These are phyloP conservation scores for Serendipita sp. DNA, from an alignment of 1,284 basidiomycete species.

Conservation along the genomic window DNA sequence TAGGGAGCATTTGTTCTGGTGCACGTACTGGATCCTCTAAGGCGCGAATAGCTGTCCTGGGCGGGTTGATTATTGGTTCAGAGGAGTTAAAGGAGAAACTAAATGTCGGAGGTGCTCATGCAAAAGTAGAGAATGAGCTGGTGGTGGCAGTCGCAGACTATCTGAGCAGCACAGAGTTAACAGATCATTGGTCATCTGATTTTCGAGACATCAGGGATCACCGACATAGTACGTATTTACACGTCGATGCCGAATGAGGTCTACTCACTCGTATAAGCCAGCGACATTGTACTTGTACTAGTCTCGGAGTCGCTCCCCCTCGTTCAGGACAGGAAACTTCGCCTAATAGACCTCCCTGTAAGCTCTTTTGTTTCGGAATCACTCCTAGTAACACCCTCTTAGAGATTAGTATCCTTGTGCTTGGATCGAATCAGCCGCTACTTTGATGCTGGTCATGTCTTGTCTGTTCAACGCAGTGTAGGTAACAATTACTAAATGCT, in stretches of 20 bases:
- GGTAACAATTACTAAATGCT: too few species aligned
- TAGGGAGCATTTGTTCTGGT: slow-evolving; percentile 41
- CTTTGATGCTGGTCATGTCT: too few species aligned
- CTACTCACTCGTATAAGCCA: slow-evolving; percentile 5
- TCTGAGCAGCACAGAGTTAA: slow-evolving; percentile 25
- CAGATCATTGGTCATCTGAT: slow-evolving; percentile 46
- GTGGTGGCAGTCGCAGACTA: slow-evolving; percentile 56
- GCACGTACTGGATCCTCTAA: slow-evolving; percentile 47
- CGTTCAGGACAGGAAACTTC: slow-evolving; percentile 11
- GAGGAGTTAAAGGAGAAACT: slow-evolving; percentile 33
- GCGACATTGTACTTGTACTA: slow-evolving; percentile 10
- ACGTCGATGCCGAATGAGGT: background rate
- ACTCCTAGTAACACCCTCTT: too few species aligned
- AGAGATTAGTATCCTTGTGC: too few species aligned
- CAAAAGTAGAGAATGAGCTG: slow-evolving; percentile 43
- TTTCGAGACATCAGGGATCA: slow-evolving; percentile 37
- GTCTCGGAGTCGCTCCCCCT: slow-evolving; percentile 10
- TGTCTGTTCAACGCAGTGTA: too few species aligned
- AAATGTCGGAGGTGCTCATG: slow-evolving; percentile 21
- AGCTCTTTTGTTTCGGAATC: background rate
- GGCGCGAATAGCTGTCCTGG: slow-evolving; percentile 41
- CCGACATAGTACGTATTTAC: slow-evolving; percentile 18
- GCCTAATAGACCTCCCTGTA: background rate
- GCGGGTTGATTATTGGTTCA: slow-evolving; percentile 49
- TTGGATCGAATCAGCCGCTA: too few species aligned